Evolutionary conservation across 2,329 filamentous ascomycete genomes (phyloP).

Genomic region (Knufia fluminis): DNA sequence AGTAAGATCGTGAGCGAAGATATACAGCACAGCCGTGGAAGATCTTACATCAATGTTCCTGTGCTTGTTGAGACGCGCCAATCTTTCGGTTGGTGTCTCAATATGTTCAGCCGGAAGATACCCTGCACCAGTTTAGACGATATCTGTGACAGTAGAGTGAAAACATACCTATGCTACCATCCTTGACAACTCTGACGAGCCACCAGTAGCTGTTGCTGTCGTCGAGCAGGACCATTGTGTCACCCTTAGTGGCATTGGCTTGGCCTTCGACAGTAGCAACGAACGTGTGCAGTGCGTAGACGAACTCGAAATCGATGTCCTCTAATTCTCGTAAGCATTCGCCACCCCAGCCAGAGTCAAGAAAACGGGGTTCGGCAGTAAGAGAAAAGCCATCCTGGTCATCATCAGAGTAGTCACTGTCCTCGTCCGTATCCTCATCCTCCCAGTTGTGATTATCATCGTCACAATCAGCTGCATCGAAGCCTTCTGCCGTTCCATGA

Average conservation of each 20-base stretch:
- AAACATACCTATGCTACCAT: conserved; percentile 74
- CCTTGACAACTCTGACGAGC: conserved; percentile 93
- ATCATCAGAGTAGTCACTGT: conserved; percentile 40
- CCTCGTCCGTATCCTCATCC: conserved; percentile 35
- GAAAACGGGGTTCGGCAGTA: conserved; percentile 50
- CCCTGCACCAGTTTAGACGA: conserved; percentile 44
- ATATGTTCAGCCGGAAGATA: conserved; percentile 97
- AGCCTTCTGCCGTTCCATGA: conserved; percentile 14
- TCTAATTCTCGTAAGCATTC: conserved; percentile 89
- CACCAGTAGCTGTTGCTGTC: conserved; percentile 99
- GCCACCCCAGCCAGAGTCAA: conserved; percentile 65
- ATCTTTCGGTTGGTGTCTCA: conserved; percentile 88
- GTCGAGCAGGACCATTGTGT: conserved; percentile 96
- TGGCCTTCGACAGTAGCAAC: conserved; percentile 96
- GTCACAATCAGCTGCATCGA: conserved; percentile 10
- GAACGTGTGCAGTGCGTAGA: conserved; percentile 96
- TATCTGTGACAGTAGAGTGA: neutral
- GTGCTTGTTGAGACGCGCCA: conserved; percentile 93
- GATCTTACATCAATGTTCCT: conserved; percentile 83
- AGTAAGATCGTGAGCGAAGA: conserved; percentile 17
- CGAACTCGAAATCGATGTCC: conserved; percentile 99
- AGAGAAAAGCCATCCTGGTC: conserved; percentile 52
- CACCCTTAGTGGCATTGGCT: conserved; percentile 94
- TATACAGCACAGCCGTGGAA: conserved; percentile 3
- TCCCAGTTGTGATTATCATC: conserved; percentile 19